phyloP scores from a whole-genome alignment of 805 yeast genomes.

The Starmerella tilneyi region DNA sequence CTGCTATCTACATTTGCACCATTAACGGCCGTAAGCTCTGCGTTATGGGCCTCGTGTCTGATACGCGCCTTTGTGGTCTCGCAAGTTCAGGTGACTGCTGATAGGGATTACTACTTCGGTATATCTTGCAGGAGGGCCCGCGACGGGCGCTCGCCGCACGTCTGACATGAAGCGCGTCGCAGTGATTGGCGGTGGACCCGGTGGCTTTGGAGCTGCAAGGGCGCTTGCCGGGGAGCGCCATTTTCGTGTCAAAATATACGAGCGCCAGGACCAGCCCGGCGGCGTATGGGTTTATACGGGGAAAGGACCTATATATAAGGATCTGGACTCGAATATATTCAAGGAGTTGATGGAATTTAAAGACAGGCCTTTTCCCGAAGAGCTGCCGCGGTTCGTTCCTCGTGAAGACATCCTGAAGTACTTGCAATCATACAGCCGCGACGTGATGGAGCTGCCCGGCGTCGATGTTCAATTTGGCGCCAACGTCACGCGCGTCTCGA shows the following conservation, averaged over 20 bases:
- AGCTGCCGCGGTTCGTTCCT: slow-evolving; percentile 45
- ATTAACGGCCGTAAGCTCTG: no score
- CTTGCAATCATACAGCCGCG: slow-evolving; percentile 44
- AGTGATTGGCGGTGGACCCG: slow-evolving; percentile 70
- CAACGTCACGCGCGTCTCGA: slow-evolving; percentile 38
- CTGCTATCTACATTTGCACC: no score
- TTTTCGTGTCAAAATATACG: slow-evolving; percentile 49
- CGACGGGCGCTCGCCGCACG: neutral
- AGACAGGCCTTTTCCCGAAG: slow-evolving; percentile 40
- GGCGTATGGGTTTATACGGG: slow-evolving; percentile 67
- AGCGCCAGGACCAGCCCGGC: slow-evolving; percentile 50
- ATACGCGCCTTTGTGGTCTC: slow-evolving; percentile 4
- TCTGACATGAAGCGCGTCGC: slow-evolving; percentile 37
- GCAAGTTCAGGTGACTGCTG: slow-evolving; percentile 4
- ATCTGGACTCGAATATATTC: slow-evolving; percentile 61
- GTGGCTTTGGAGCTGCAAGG: slow-evolving; percentile 56
- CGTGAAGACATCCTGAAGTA: slow-evolving; percentile 55
- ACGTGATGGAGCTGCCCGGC: slow-evolving; percentile 29
- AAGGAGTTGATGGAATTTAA: slow-evolving; percentile 56
- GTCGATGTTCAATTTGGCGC: slow-evolving; percentile 38
- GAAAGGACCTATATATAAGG: slow-evolving; percentile 47
- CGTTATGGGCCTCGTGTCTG: neutral
- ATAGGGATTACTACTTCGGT: neutral
- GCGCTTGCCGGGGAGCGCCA: slow-evolving; percentile 45
- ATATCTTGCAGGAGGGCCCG: neutral